phyloP scores from a whole-genome alignment of 257 asterid genomes.

The Rauvolfia tetraphylla region DNA sequence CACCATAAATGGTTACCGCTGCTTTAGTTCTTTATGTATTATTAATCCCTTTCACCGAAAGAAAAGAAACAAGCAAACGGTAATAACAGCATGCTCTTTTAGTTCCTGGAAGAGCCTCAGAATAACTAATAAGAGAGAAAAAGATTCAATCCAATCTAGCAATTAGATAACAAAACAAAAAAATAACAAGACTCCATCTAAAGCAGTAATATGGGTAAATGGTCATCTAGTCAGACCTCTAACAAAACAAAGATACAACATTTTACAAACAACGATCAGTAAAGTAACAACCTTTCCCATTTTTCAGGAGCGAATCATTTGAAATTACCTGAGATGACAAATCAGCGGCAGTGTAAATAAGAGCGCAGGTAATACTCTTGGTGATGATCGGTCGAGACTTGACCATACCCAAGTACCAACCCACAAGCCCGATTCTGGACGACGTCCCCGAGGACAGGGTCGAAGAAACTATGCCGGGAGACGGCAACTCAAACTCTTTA shows the following conservation, averaged over 20 bases:
- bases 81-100: not conserved
- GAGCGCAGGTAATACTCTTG: conserved; percentile 66
- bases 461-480: conserved; percentile 24
- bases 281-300: not conserved
- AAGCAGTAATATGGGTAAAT: not conserved
- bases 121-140: no score
- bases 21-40: not conserved
- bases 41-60: not conserved
- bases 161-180: not conserved
- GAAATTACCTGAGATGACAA: conserved; percentile 70
- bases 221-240: not conserved
- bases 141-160: no score
- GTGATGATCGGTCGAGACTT: conserved; percentile 68
- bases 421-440: conserved; percentile 39
- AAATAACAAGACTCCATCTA: not conserved
- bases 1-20: not conserved
- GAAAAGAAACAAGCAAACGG: not conserved
- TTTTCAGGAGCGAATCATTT: not conserved
- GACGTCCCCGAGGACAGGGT: conserved; percentile 26
- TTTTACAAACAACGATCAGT: not conserved
- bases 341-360: conserved; percentile 81
- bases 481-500: conserved; percentile 23
- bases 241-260: no score
- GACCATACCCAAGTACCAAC: conserved; percentile 66
- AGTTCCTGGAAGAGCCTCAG: not conserved